Evolutionary conservation across 208 protist species (phyloP), one percentile per base, ranked within the genome.

Genomic region (Porcisia hertigi): DNA sequence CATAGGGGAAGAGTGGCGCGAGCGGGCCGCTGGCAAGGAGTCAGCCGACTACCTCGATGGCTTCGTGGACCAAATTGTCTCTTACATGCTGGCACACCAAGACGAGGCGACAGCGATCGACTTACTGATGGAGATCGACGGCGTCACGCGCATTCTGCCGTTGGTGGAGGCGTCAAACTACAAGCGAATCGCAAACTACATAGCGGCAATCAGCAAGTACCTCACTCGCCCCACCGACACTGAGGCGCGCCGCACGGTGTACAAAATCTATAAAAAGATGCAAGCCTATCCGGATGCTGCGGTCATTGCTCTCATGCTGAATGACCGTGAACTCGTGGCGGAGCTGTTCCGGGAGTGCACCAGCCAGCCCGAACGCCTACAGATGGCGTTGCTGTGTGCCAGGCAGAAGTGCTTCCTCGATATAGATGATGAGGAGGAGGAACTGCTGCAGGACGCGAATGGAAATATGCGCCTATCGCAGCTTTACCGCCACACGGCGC

Each of bases 41-140:
- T 81, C 85, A 71, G 93, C 89, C 34, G 86, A 91, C 53, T 90
- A 99, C 65, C 81, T 99, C 18, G 73, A 88, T 25, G 76, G 75
- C n/a, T 88, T 99, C 47, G 94, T 98, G 23, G 83, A 98, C 54
- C 90, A 98, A 72, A 98, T 99, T 63, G 89, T 99, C 16, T 86
- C 90, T n/a, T 99, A 97, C 86, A 97, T 99, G 90, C 87, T 99
- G n/a, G 75, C 79, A 2, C 96, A 99, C 78, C 95, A 99, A 69
- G 95, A 98, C 58, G 99, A 99, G 83, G 92, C 98, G 34, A 98
- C 99, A 23, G 99, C 99, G 12, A 97, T 98, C 71, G 99, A 99
- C 80, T 89, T 99, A n/a, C 79, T 99, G 30, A 96, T 99, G 74
- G 98, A 99, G 76, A 91, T 98, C 54, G 96, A 99, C 74, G 80